phyloP scores from a whole-genome alignment of 2,329 filamentous ascomycete species.

The Beauveria australis region DNA sequence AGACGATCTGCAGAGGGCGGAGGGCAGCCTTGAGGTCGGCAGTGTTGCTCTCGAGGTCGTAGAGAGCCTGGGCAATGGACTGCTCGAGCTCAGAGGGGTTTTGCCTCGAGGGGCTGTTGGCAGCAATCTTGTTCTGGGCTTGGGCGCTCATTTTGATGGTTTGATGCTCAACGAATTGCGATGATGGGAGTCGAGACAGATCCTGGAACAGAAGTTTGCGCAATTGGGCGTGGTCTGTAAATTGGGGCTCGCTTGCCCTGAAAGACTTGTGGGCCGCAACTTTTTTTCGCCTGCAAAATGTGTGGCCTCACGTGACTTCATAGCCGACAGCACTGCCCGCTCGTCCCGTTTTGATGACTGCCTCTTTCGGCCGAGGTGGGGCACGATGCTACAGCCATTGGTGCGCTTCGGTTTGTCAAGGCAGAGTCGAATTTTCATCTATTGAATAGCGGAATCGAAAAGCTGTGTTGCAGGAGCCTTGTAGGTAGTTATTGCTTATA shows the following conservation, averaged over 20 bases:
- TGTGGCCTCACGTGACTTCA: neutral
- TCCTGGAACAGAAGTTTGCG: slow-evolving; percentile 21
- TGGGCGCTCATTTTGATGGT: slow-evolving; percentile 54
- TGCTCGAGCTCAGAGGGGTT: slow-evolving; percentile 97
- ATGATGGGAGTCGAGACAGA: slow-evolving; percentile 21
- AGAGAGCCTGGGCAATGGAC: slow-evolving; percentile 93
- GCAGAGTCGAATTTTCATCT: neutral
- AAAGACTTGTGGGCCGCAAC: slow-evolving; percentile 3
- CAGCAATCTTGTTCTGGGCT: slow-evolving; percentile 95
- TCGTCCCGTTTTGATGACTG: neutral
- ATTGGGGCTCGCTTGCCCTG: slow-evolving; percentile 34
- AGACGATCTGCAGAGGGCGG: slow-evolving; percentile 96
- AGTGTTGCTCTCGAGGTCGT: slow-evolving; percentile 99
- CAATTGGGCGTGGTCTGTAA: slow-evolving; percentile 25
- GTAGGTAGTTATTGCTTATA: neutral
- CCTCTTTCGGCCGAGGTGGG: neutral
- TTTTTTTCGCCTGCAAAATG: neutral
- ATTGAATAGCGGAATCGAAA: neutral
- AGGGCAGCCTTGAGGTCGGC: slow-evolving; percentile 94
- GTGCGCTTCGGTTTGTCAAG: neutral
- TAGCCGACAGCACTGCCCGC: neutral
- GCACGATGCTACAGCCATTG: neutral
- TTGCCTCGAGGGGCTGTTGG: slow-evolving; percentile 92
- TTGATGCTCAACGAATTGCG: slow-evolving; percentile 26
- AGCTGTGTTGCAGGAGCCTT: neutral